These are phyloP conservation scores for Arachis hypogaea DNA, from an alignment of 306 rosid genomes.

Conservation along the genomic window DNA sequence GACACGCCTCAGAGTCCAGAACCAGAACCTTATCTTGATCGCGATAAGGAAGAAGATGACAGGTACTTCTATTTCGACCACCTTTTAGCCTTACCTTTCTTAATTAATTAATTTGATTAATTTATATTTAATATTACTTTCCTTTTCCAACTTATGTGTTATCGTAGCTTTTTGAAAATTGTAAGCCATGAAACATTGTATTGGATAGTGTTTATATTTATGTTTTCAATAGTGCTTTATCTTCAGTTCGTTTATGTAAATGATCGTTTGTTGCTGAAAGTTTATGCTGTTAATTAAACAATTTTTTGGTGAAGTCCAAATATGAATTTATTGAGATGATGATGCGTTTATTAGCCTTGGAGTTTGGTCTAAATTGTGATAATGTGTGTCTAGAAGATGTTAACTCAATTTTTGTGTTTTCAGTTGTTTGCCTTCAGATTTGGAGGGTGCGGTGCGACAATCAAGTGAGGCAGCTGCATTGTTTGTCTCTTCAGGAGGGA, in stretches of 20 bases:
- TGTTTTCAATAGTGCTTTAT: conserved; percentile 1
- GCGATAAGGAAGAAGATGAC: conserved; percentile 66
- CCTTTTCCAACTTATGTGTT: conserved; percentile 20
- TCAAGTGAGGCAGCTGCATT: conserved; percentile 74
- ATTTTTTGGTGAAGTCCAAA: conserved; percentile 15
- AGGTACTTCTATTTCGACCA: conserved; percentile 45
- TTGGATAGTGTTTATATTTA: not conserved
- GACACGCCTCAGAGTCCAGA: not conserved
- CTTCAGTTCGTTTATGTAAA: not conserved
- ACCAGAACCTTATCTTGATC: conserved; percentile 10
- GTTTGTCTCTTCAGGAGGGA: conserved; percentile 88
- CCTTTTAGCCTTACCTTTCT: too few species aligned
- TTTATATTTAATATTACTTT: not conserved
- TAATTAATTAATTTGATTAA: too few species aligned
- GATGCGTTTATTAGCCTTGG: conserved; percentile 6
- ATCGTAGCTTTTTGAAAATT: not conserved
- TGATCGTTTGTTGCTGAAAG: not conserved
- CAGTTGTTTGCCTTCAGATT: conserved; percentile 95
- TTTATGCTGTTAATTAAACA: conserved; percentile 12
- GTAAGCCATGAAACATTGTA: not conserved
- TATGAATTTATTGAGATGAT: not conserved
- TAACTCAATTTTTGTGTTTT: conserved; percentile 32
- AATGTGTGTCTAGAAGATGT: conserved; percentile 33
- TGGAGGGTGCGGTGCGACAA: conserved; percentile 93
- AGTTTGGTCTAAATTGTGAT: conserved; percentile 22